Evolutionary conservation across 1,284 basidiomycete species (phyloP), one percentile per base, ranked within the genome.

Genomic region (Tetrapyrgos nigripes): DNA sequence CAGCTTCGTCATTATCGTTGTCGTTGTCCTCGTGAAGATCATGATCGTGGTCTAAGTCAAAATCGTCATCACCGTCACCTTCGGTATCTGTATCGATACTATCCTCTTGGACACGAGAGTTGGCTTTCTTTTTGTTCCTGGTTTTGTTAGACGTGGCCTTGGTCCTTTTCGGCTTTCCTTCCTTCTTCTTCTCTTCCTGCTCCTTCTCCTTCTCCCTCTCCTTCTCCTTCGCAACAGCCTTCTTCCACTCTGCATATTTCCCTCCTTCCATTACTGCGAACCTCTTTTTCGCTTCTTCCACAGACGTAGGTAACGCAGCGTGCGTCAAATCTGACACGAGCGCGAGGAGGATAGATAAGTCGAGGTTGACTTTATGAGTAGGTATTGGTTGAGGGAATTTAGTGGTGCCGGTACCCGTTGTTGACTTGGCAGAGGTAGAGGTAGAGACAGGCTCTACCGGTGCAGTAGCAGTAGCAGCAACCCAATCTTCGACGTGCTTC

Each of bases 291-390:
- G 91, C 91, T 45, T 86, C 87, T 24, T 82, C 82, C 0, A 79
- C 66, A 1, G 80, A 79, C 0, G 57, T 46, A 0, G 93, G 92
- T 0, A 94, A 76, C 0, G 83, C 78, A 1, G 89, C 79, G 70
- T 95, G 93, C 0, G 92, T 87, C 43, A 93, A 83, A 64, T 95
- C 93, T 4, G 91, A 93, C 31, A 92, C 84, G 26, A 96, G 81
- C 0, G 92, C 93, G 61, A 95, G 90, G 51, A 95, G 82, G 0
- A 89, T 80, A 0, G 92, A 94, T 9, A 94, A 80, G 70, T 95
- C 93, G 43, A 94, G 79, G 65, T 93, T 94, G 71, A 95, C 78
- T 47, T 78, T 76, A 3, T 69, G 62, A 0, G 87, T 88, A 0
- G 91, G 88, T 11, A n/a, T 40, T 9, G 37, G 37, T 40, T 40